phyloP scores from a whole-genome alignment of 441 rosid species.

The Biscutella laevigata region DNA sequence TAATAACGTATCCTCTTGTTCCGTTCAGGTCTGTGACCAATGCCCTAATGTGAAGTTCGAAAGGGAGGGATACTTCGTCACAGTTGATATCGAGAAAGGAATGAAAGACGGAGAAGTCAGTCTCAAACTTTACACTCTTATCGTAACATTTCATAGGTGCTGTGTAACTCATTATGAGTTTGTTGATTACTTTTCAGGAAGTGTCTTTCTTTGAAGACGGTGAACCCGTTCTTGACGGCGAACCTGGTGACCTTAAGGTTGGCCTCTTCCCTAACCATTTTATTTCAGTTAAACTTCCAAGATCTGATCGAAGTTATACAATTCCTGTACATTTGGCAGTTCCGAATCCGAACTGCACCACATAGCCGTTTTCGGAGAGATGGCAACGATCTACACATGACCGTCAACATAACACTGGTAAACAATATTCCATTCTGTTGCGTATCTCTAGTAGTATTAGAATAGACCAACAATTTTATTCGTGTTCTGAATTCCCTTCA shows the following conservation, averaged over 20 bases:
- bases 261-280: slow-evolving; percentile 13
- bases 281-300: neutral
- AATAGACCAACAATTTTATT: neutral
- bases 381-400: slow-evolving; percentile 76
- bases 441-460: too few relatives aligned
- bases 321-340: slow-evolving; percentile 36
- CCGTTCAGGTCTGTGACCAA: slow-evolving; percentile 73
- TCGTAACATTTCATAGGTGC: neutral
- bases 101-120: slow-evolving; percentile 97
- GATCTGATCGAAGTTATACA: neutral
- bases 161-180: neutral
- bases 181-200: slow-evolving; percentile 37
- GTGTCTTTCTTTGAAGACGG: slow-evolving; percentile 92
- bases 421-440: neutral
- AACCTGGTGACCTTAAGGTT: slow-evolving; percentile 94
- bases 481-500: slow-evolving; percentile 13
- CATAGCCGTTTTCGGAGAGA: slow-evolving; percentile 75
- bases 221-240: slow-evolving; percentile 82
- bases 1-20: slow-evolving; percentile 7
- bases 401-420: slow-evolving; percentile 85
- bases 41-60: slow-evolving; percentile 83
- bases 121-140: neutral
- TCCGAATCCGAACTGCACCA: slow-evolving; percentile 77
- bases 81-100: slow-evolving; percentile 94
- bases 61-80: slow-evolving; percentile 71